Evolutionary conservation across 129 eudicot genomes (phyloP).

Genomic region (Arctium lappa): DNA sequence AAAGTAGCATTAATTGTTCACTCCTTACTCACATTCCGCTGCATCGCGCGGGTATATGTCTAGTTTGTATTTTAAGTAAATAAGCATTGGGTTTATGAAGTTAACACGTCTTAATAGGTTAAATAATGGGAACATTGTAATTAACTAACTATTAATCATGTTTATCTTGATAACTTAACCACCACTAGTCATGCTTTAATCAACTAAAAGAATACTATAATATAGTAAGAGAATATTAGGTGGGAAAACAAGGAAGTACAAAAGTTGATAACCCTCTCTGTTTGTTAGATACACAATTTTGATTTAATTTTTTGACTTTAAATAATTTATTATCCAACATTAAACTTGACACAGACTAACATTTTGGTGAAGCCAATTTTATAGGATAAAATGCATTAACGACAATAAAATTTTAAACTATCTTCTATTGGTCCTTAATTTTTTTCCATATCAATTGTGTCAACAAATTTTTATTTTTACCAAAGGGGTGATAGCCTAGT

Average conservation of each 20-base stretch:
- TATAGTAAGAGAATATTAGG: background rate
- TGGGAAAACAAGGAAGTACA: background rate
- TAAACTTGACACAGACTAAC: background rate
- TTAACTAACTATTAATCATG: conserved; percentile 12
- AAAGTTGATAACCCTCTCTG: background rate
- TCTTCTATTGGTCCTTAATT: background rate
- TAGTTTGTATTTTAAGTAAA: conserved; percentile 1
- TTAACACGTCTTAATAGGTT: conserved; percentile 3
- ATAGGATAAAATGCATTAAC: background rate
- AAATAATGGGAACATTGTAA: background rate
- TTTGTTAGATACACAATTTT: background rate
- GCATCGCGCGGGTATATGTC: too few relatives aligned
- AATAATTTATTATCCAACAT: background rate
- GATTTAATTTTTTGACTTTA: background rate
- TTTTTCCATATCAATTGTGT: background rate
- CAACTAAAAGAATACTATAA: background rate
- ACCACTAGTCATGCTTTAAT: conserved; percentile 6
- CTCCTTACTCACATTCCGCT: too few relatives aligned
- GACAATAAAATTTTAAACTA: background rate
- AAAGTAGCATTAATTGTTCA: too few relatives aligned
- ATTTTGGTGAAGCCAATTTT: background rate
- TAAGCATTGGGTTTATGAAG: background rate
- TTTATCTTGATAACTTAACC: conserved; percentile 21
- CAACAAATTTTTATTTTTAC: too few relatives aligned
- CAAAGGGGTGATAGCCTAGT: too few relatives aligned